Evolutionary conservation across 2,329 filamentous ascomycete species (phyloP).

Genomic region (Fusarium brevicatenulatum): DNA sequence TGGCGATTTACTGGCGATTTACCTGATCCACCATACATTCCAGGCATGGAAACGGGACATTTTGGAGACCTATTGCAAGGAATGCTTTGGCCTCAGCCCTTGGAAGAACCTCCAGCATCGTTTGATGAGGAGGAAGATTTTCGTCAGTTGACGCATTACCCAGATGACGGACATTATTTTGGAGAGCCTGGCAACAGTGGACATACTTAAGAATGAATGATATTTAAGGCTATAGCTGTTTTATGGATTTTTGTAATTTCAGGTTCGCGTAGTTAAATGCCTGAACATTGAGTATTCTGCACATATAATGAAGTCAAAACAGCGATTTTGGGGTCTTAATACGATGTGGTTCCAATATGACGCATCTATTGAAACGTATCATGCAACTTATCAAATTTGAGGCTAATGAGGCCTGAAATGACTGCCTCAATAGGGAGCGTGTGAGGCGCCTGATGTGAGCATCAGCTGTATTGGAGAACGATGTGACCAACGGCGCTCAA

Average conservation of each 20-base stretch:
- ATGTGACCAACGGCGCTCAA: too few species aligned
- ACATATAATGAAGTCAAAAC: not conserved
- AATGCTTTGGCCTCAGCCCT: not conserved
- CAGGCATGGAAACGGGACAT: not conserved
- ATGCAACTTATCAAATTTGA: too few species aligned
- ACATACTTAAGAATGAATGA: fast-evolving
- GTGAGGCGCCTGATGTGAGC: too few species aligned
- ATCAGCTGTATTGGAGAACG: too few species aligned
- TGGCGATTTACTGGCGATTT: not conserved
- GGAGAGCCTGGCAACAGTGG: not conserved
- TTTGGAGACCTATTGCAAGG: not conserved
- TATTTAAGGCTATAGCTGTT: fast-evolving
- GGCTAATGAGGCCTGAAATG: too few species aligned
- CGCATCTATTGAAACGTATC: not conserved
- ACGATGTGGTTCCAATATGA: too few species aligned
- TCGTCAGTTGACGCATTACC: fast-evolving
- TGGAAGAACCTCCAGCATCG: not conserved
- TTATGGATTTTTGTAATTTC: not conserved
- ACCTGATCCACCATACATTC: fast-evolving
- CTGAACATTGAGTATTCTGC: not conserved
- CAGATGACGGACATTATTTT: not conserved
- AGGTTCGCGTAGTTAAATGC: fast-evolving
- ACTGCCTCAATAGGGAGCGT: too few species aligned
- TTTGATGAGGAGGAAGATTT: fast-evolving
- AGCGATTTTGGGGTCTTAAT: too few species aligned